Evolutionary conservation across 257 asterid genomes (phyloP), one percentile per base, ranked within the genome.

Genomic region (Plantago major): DNA sequence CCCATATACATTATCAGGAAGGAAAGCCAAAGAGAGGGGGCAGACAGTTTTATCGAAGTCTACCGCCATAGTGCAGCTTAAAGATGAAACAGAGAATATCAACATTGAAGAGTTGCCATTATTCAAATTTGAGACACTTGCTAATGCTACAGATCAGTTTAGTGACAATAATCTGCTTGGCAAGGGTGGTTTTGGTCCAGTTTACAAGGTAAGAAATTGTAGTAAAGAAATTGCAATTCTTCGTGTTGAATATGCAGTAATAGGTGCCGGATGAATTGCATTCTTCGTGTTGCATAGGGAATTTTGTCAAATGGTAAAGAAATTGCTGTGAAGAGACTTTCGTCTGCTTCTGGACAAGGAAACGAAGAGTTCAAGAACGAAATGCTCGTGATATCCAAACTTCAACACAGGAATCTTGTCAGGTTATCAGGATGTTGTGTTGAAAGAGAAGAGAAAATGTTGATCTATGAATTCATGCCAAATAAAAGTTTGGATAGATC

Each of bases 161-260:
- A 45, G 51, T 7, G 26, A 19, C 9, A 28, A 12, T n/a, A 76
- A 71, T 58, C 55, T 53, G 54, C 74, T 74, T 7, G 82, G 81
- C 9, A 66, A 26, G 60, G 83, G 82, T 12, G 81, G 86, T 33
- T 76, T 76, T 11, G 79, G 81, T 37, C 72, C 68, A 43, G 80
- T 77, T 59, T 75, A 67, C 63, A 70, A 73, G 77, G 82, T 79
- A 42, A 11, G 15, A 53, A 19, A 13, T 1, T 53, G 1, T 16
- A 22, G 3, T 1, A 22, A 7, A 15, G 8, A 3, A 11, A 3
- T 19, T n/a, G n/a, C 7, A 0, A 4, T 22, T 28, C 13, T 13
- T 3, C 13, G 7, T 0, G 9, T 53, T 28, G 42, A 4, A 30
- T 30, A 3, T 30, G 5, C 37, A 30, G 37, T 30, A 2, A 30